Base-by-base conservation (phyloP, 1,284 basidiomycete species). In the Fistulinella staudtii region DNA sequence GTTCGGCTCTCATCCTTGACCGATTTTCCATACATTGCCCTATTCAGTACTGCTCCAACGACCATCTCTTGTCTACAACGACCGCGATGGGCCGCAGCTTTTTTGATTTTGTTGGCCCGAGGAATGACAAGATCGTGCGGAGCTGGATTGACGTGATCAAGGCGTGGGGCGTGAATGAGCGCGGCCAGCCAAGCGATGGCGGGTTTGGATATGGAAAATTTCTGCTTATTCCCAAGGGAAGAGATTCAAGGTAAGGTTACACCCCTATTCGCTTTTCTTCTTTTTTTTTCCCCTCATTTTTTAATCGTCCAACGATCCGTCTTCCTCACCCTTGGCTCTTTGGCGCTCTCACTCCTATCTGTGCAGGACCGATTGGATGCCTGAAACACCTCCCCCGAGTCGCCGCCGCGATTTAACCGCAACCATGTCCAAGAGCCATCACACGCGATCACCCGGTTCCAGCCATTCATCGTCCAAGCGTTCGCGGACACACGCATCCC, bases 201-300 rank as follows among this genome's bases (percentile, higher is more conserved):
- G 85, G 86, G 0, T 89, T 88, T 57, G 85, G 84, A 11, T 88
- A 83, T 63, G 83, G 84, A 10, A 77, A 75, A 54, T 89, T 89
- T 54, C 66, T 61, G 27, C 55, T 86, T 3, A 61, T 73, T 46
- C 65, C 72, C 2, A 68, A 70, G 39, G 82, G 82, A 0, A 66
- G 85, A 50, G 79, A 85, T 56, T 79, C 79, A 0, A 71, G 72
- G 82, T 65, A 55, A 57, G 56, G 25, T 51, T 22, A 35, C 34
- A 6, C 5, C 13, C 11, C 20, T 3, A 6, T 21, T 34, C 7
- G 5, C 14, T 14, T 4, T 6, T 20, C 33, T 20, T 4, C 6
- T 14, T 21, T 21, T 31, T 11, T 31, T 15, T 21, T 31, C n/a
- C n/a, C n/a, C n/a, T n/a, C n/a, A n/a, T n/a, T n/a, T n/a, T 31